Percentiles rank a stretch among this genome's conserved stretches.
phyloP scores from a whole-genome alignment of 2,329 filamentous ascomycete genomes.

The Myriosclerotinia scirpicola region DNA sequence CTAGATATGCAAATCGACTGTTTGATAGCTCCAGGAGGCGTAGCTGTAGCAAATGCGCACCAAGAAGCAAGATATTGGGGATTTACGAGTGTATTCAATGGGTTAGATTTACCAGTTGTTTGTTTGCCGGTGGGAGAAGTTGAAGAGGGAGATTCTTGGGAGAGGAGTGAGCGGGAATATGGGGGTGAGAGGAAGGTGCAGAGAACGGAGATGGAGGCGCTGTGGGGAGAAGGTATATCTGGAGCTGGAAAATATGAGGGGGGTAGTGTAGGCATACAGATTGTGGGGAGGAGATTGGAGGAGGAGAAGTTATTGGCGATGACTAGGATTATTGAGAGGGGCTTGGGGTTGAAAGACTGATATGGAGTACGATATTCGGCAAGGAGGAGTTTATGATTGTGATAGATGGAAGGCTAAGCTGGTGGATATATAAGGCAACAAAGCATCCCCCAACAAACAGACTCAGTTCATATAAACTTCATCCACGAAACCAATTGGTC shows the following conservation, averaged over 20 bases:
- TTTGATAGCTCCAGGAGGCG: slow-evolving; percentile 23
- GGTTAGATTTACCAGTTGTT: slow-evolving; percentile 25
- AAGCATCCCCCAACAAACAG: no score
- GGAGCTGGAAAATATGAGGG: slow-evolving; percentile 40
- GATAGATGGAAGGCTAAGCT: no score
- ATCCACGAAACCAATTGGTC: no score
- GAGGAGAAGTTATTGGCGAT: slow-evolving; percentile 53
- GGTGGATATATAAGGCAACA: no score
- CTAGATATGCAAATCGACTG: slow-evolving; percentile 27
- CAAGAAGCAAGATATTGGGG: slow-evolving; percentile 28
- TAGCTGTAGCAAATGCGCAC: slow-evolving; percentile 21
- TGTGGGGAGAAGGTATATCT: background rate
- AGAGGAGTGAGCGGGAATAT: background rate
- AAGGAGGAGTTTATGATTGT: no score
- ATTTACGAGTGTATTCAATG: slow-evolving; percentile 25
- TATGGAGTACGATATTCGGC: no score
- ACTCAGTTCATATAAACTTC: no score
- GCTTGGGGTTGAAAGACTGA: slow-evolving; percentile 21
- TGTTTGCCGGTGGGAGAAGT: slow-evolving; percentile 23
- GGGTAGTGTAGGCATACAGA: slow-evolving; percentile 53
- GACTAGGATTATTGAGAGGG: slow-evolving; percentile 34
- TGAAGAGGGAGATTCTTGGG: background rate
- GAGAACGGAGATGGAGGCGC: background rate
- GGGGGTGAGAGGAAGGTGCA: no score
- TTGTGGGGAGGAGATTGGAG: slow-evolving; percentile 52